A percentile compares a stretch with the other conserved stretches of the same genome.
phyloP scores from a whole-genome alignment of 768 basidiomycete genomes.

The Leccinum broughii region DNA sequence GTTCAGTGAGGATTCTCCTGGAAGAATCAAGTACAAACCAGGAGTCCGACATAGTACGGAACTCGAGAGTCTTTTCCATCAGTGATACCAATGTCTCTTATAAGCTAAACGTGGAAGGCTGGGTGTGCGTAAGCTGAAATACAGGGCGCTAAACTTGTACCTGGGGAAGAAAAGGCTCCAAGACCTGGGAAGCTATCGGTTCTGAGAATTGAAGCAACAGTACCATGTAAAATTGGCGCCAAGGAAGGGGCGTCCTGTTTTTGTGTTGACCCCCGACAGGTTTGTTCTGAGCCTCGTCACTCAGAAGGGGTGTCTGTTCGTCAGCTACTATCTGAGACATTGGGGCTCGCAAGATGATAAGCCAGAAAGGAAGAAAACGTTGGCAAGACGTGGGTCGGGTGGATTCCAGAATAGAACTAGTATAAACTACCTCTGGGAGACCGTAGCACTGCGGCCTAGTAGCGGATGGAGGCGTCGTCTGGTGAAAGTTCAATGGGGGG shows the following conservation, averaged over 20 bases:
- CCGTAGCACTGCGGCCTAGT: too few relatives aligned
- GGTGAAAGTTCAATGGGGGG: too few relatives aligned
- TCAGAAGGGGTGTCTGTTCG: too few relatives aligned
- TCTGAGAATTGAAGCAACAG: conserved; percentile 73
- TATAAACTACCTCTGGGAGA: too few relatives aligned
- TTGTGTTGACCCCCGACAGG: neutral
- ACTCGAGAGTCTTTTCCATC: conserved; percentile 46
- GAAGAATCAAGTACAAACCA: conserved; percentile 35
- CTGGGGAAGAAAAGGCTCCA: conserved; percentile 69
- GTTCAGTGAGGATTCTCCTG: neutral
- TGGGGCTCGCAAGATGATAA: too few relatives aligned
- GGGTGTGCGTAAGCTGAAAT: neutral
- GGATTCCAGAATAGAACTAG: too few relatives aligned
- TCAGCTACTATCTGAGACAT: too few relatives aligned
- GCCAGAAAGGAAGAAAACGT: too few relatives aligned
- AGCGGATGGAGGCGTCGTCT: too few relatives aligned
- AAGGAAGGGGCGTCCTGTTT: conserved; percentile 58
- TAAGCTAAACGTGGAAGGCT: conserved; percentile 17
- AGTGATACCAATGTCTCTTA: conserved; percentile 37
- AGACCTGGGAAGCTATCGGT: conserved; percentile 71
- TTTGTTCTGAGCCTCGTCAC: too few relatives aligned
- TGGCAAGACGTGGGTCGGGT: too few relatives aligned
- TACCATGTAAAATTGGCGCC: conserved; percentile 66
- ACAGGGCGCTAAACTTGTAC: conserved; percentile 34
- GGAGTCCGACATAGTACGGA: conserved; percentile 48